Percentiles rank a stretch among this genome's conserved stretches.
Evolutionary conservation across 495 filamentous ascomycete species (phyloP).

Genomic region (Xylaria palmicola): DNA sequence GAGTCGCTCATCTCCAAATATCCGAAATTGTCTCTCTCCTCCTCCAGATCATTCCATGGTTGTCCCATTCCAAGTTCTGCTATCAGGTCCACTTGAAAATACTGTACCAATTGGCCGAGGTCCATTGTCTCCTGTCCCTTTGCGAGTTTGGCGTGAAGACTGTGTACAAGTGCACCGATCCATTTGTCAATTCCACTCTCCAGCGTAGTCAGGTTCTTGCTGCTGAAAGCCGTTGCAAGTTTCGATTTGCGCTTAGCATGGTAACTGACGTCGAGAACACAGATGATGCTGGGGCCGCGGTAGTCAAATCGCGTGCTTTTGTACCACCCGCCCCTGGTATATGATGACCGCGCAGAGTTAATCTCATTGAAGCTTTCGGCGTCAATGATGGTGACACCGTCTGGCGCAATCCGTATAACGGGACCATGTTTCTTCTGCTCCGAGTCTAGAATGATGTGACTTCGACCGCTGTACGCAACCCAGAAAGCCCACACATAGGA

Average conservation of each 20-base stretch:
- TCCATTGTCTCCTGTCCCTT: constrained; percentile 1
- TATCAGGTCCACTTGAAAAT: constrained; percentile 5
- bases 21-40: not conserved
- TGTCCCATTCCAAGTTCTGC: not conserved
- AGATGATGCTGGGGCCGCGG: not conserved
- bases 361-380: not conserved
- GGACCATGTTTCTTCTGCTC: not conserved
- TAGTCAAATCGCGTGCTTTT: not conserved
- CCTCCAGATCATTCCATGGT: not conserved
- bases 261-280: not conserved
- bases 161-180: not conserved
- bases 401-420: constrained; percentile 1
- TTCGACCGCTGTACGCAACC: not conserved
- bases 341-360: not conserved
- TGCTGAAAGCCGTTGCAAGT: not conserved
- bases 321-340: not conserved
- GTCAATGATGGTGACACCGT: not conserved
- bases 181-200: not conserved
- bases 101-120: not conserved
- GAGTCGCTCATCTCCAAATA: not conserved
- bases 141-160: not conserved
- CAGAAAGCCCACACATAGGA: constrained; percentile 3
- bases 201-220: not conserved
- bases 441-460: not conserved
- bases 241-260: not conserved